Conservation (phyloP, 225 moss, liverwort and hornwort genomes). For the Polytrichum formosum region DNA sequence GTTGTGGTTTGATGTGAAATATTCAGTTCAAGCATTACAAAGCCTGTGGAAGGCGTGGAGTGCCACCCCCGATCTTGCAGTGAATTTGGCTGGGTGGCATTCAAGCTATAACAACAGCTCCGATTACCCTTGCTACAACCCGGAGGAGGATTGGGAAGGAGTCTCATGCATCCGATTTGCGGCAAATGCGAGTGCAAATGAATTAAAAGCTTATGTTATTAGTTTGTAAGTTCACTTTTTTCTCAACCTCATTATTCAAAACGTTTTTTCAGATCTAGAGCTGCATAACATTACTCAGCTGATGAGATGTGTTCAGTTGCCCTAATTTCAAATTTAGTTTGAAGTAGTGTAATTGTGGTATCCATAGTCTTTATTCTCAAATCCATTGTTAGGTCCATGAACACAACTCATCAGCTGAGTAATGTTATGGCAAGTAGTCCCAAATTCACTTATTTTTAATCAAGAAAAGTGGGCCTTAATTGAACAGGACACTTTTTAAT, state of each 20-base stretch:
- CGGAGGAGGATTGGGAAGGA: not conserved
- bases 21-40: constrained; percentile 1
- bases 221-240: not conserved
- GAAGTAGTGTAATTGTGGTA: too few species aligned
- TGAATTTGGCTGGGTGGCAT: constrained; percentile 4
- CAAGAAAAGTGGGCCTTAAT: too few species aligned
- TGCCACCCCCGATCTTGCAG: not conserved
- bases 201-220: not conserved
- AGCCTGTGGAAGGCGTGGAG: constrained; percentile 6
- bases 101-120: not conserved
- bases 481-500: too few species aligned
- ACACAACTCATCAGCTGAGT: too few species aligned
- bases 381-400: too few species aligned
- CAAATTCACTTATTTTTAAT: too few species aligned
- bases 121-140: not conserved
- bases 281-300: too few species aligned
- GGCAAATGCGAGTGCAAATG: not conserved
- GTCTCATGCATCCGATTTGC: not conserved
- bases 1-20: not conserved
- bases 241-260: not conserved
- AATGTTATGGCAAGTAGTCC: too few species aligned
- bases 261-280: too few species aligned
- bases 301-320: too few species aligned
- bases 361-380: too few species aligned
- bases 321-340: too few species aligned